Percentiles rank a stretch among this genome's conserved stretches.
Evolutionary conservation across 208 protist genomes (phyloP).

Genomic region (Trypanosoma melophagium): DNA sequence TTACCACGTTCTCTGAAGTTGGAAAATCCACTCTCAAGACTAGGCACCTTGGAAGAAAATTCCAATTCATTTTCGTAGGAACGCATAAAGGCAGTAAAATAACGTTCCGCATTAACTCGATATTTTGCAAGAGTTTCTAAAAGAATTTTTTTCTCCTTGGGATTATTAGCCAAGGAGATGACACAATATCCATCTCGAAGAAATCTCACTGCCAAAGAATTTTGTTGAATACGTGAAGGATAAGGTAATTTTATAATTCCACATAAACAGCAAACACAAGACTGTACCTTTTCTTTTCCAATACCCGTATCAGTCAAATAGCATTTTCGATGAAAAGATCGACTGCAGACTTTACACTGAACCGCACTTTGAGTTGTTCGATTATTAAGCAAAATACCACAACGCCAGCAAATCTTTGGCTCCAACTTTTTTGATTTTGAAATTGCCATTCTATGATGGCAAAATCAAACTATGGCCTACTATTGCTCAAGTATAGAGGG

Average conservation of each 20-base stretch:
- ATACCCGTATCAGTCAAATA: constrained; percentile 53
- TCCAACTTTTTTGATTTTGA: constrained; percentile 9
- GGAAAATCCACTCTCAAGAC: constrained; percentile 51
- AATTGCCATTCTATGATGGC: not conserved
- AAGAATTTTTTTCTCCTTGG: constrained; percentile 13
- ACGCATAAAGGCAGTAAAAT: constrained; percentile 42
- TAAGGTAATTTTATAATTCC: constrained; percentile 13
- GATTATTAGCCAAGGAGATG: constrained; percentile 31
- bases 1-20: constrained; percentile 67
- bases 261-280: constrained; percentile 57
- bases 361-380: constrained; percentile 12
- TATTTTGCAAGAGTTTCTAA: constrained; percentile 30
- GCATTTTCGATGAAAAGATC: constrained; percentile 44
- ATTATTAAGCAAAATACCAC: constrained; percentile 7
- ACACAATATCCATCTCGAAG: constrained; percentile 55
- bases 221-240: constrained; percentile 3
- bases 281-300: not conserved
- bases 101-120: constrained; percentile 30
- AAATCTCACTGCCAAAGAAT: constrained; percentile 43
- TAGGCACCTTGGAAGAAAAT: constrained; percentile 25
- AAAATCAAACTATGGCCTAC: not conserved
- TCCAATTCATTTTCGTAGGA: constrained; percentile 42
- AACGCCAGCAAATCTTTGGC: constrained; percentile 20
- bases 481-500: not conserved
- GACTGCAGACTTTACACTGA: constrained; percentile 29